A percentile compares a stretch with the other conserved stretches of the same genome.
phyloP scores from a whole-genome alignment of 2,329 filamentous ascomycete species.

The Penicillium digitatum region DNA sequence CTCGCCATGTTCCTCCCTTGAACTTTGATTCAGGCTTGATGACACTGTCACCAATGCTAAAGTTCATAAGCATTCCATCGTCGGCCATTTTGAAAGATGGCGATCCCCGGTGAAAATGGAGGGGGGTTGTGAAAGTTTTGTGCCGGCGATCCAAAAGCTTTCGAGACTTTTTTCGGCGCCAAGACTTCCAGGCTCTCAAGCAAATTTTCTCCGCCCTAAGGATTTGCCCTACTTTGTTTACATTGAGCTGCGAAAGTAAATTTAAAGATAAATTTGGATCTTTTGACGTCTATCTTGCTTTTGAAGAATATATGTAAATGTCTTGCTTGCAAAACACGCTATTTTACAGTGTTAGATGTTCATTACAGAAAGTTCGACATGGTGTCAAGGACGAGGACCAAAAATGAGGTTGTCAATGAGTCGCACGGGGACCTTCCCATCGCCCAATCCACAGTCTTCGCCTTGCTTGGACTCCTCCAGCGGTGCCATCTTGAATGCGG shows the following conservation, averaged over 20 bases:
- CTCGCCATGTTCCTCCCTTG: constrained; percentile 90
- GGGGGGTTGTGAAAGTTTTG: constrained; percentile 2
- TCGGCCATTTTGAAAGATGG: constrained; percentile 65
- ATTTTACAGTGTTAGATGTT: constrained; percentile 1
- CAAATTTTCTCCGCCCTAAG: constrained; percentile 36
- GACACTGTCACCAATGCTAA: constrained; percentile 68
- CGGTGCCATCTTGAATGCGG: constrained; percentile 83
- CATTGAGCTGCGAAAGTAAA: constrained; percentile 4
- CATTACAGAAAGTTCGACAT: not conserved
- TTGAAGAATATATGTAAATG: not conserved
- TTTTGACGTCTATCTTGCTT: not conserved
- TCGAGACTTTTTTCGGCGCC: constrained; percentile 26
- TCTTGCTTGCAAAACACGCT: not conserved
- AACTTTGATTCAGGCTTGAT: constrained; percentile 61
- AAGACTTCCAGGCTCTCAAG: constrained; percentile 18
- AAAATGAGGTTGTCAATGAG: constrained; percentile 92
- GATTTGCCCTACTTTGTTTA: constrained; percentile 31
- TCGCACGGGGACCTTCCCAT: constrained; percentile 70
- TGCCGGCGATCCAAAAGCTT: constrained; percentile 12
- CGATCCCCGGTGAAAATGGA: constrained; percentile 3
- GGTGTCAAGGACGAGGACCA: constrained; percentile 31
- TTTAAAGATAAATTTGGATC: constrained; percentile 2
- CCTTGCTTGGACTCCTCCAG: constrained; percentile 65
- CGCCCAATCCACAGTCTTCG: constrained; percentile 69
- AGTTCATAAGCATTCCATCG: constrained; percentile 92